Base-by-base conservation (phyloP, 2,329 filamentous ascomycete species). In the Torrubiellomyces zombiae region DNA sequence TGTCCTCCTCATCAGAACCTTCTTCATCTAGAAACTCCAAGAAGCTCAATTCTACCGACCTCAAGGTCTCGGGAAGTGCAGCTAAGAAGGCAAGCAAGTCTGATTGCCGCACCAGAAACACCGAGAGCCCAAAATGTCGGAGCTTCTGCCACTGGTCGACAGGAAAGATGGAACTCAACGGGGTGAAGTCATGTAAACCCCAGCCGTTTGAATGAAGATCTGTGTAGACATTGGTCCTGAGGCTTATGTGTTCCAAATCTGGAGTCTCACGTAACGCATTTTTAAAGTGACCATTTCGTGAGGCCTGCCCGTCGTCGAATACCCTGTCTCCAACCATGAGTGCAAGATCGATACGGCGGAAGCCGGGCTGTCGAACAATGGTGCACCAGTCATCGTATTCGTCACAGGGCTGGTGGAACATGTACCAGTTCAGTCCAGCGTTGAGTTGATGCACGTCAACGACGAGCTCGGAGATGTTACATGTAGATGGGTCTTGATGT, bases 41-140 rank as follows among this genome's bases (percentile, higher is more conserved):
- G 9, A 42, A 44, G 21, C 45, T 51, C 5, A 55, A 32, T 15
- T 55, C 40, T 1, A 53, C 29, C 2, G 43, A 44, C 7, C 37
- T 33, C 1, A 51, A 13, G 1, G 42, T 43, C 0, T 13, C 6
- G 4, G 45, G 47, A 1, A 55, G 24, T 0, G 23, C 26, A 2
- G 23, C 19, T 9, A 55, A 39, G 2, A 51, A 25, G 0, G 32
- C 27, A 7, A 53, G 22, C 0, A 51, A 16, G 17, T 48, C 42
- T 2, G 31, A 21, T 17, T 40, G 29, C 12, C 23, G 25, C 2
- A 51, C 38, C 0, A 40, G 10, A 6, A 46, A 42, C 9, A 31
- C 23, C 1, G 35, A 41, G 2, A 54, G 35, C 2, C 38, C 31
- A 31, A 54, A 50, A 15, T 48, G 44, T 0, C 32, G 32, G 4